These are phyloP conservation scores for Poa pratensis DNA, from an alignment of 176 grass and related monocot genomes.

Conservation along the genomic window DNA sequence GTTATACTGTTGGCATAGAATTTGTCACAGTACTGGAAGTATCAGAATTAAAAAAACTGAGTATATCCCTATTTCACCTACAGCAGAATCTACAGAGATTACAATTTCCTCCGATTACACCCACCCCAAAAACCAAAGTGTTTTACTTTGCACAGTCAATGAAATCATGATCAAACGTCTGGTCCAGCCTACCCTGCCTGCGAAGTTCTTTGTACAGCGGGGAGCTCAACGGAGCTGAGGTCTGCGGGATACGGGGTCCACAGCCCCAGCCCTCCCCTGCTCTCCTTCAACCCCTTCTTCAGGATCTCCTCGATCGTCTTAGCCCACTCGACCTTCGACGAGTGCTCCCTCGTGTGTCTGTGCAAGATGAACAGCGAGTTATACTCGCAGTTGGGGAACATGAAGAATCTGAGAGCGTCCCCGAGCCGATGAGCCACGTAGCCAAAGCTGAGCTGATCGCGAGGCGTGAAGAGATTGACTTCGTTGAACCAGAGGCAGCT, in stretches of 20 bases:
- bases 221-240: conserved; percentile 67
- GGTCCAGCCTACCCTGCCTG: conserved; percentile 61
- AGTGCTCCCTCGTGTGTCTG: conserved; percentile 88
- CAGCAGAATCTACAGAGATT: conserved; percentile 29
- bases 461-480: conserved; percentile 91
- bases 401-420: conserved; percentile 74
- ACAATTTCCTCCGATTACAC: conserved; percentile 1
- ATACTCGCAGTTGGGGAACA: conserved; percentile 99
- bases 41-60: background rate
- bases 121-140: background rate
- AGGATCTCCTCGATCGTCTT: conserved; percentile 82
- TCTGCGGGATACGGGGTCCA: conserved; percentile 79
- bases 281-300: conserved; percentile 79
- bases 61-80: background rate
- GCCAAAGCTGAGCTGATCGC: conserved; percentile 98
- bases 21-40: background rate
- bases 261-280: conserved; percentile 79
- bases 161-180: background rate
- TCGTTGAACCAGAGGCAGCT: conserved; percentile 99
- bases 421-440: conserved; percentile 70
- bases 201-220: conserved; percentile 68
- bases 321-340: conserved; percentile 90
- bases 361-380: conserved; percentile 94
- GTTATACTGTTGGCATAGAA: background rate
- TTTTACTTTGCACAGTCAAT: conserved; percentile 34